Evolutionary conservation across 805 yeast genomes (phyloP).

Genomic region (Sugiyamaella qingdaonensis): DNA sequence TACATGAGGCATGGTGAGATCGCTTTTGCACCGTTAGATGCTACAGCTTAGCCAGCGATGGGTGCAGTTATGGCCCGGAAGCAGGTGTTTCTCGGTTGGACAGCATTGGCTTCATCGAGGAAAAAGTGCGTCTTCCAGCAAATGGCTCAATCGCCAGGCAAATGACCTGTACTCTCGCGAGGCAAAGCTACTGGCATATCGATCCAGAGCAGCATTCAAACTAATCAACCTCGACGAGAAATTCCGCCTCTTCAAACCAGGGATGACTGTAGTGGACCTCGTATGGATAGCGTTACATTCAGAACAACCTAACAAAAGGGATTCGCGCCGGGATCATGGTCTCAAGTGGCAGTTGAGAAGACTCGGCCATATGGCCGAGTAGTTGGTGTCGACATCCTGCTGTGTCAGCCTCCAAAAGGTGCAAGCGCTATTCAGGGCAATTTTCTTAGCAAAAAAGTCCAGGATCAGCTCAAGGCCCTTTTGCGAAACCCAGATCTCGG

Average conservation of each 20-base stretch:
- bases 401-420: slow-evolving; percentile 75
- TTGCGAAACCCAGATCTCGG: slow-evolving; percentile 28
- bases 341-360: slow-evolving; percentile 68
- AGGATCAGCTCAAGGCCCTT: slow-evolving; percentile 31
- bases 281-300: slow-evolving; percentile 31
- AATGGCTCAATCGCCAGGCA: slow-evolving; percentile 73
- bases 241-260: slow-evolving; percentile 52
- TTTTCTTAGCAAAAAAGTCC: slow-evolving; percentile 51
- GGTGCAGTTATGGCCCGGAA: not conserved
- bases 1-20: too few species aligned
- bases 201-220: slow-evolving; percentile 91
- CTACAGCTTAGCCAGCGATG: too few species aligned
- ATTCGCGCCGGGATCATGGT: slow-evolving; percentile 94
- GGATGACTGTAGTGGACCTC: slow-evolving; percentile 69
- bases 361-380: slow-evolving; percentile 51
- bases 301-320: slow-evolving; percentile 35
- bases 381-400: slow-evolving; percentile 78
- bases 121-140: slow-evolving; percentile 44
- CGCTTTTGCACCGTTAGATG: too few species aligned
- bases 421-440: slow-evolving; percentile 82
- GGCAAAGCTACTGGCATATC: slow-evolving; percentile 58
- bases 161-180: slow-evolving; percentile 62
- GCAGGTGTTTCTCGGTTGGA: not conserved
- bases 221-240: slow-evolving; percentile 67
- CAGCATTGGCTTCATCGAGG: not conserved